Base-by-base conservation (phyloP, 1,284 basidiomycete genomes). In the Blastosporella zonata region DNA sequence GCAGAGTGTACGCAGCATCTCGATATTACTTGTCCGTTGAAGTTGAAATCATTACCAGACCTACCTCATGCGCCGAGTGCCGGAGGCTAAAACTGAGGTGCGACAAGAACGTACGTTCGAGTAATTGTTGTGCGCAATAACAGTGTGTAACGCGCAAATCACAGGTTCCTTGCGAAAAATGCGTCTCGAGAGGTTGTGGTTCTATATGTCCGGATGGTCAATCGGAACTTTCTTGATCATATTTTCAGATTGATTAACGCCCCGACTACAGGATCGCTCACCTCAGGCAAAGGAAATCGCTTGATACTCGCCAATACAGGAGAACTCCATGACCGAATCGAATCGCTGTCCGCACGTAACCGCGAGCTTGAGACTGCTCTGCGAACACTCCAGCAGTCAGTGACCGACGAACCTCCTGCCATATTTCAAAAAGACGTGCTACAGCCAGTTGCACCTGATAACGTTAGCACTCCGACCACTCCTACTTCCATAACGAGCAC, bases 51-150 rank as follows among this genome's bases (percentile, higher is more conserved):
- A 12, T 18, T n/a, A 21, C 28, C 38, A 67, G 64, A 18, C 81
- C 84, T 5, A 84, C 85, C 8, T 81, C 82, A 15, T 87, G 85
- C 59, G 83, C 84, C 5, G 84, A 88, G 67, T 88, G 84, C 63
- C 72, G 85, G 54, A 70, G 87, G 47, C 70, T 89, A 46, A 90
- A 89, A 63, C 68, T 89, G 50, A 75, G 78, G 36, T 89, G 86
- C 59, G 85, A 88, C 62, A 78, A 81, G 57, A 81, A 81, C 66
- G 84, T 82, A 57, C 22, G 62, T 10, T 43, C 23, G 2, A 37
- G 15, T 2, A 2, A 20, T 13, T 3, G 29, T 9, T 13, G 13
- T 31, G 25, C 6, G 18, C 18, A 33, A 18, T 20, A 18, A 18
- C n/a, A 5, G 17, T 9, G 20, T 6, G 6, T n/a, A 27, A 41